Evolutionary conservation across 495 filamentous ascomycete species (phyloP).

Genomic region (Penicillium ucsense): DNA sequence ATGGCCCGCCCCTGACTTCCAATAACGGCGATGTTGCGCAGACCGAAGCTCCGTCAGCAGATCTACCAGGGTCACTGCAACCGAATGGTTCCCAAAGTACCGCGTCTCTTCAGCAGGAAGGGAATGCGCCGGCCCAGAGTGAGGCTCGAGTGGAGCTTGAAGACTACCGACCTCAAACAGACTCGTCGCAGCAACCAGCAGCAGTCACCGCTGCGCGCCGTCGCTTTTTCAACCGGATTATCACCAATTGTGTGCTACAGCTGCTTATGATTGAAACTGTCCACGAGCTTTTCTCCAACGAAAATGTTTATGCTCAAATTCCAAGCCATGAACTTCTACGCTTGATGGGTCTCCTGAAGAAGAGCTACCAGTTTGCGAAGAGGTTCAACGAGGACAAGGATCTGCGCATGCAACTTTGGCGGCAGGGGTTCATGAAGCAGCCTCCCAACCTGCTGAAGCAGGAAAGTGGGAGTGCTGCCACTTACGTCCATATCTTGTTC

Average conservation of each 20-base stretch:
- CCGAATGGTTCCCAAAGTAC: constrained; percentile 47
- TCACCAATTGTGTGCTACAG: constrained; percentile 96
- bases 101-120: constrained; percentile 28
- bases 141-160: constrained; percentile 53
- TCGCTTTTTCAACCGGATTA: constrained; percentile 98
- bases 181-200: constrained; percentile 70
- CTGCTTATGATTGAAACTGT: constrained; percentile 99
- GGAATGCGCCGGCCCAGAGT: constrained; percentile 29
- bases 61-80: constrained; percentile 45
- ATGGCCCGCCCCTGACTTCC: constrained; percentile 9
- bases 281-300: constrained; percentile 95
- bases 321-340: constrained; percentile 80
- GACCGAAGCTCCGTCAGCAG: constrained; percentile 13
- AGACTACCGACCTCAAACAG: constrained; percentile 68
- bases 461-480: constrained; percentile 82
- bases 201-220: constrained; percentile 86
- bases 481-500: constrained; percentile 88
- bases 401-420: constrained; percentile 84
- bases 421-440: constrained; percentile 99
- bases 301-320: constrained; percentile 87
- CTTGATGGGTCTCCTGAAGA: constrained; percentile 87
- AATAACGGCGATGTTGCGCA: constrained; percentile 23
- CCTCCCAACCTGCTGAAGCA: constrained; percentile 98
- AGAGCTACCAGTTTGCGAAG: constrained; percentile 90
- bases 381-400: constrained; percentile 97